Percentiles rank a stretch among this genome's conserved stretches.
Evolutionary conservation across 2,329 filamentous ascomycete species (phyloP).

Genomic region (Epichloe typhina): DNA sequence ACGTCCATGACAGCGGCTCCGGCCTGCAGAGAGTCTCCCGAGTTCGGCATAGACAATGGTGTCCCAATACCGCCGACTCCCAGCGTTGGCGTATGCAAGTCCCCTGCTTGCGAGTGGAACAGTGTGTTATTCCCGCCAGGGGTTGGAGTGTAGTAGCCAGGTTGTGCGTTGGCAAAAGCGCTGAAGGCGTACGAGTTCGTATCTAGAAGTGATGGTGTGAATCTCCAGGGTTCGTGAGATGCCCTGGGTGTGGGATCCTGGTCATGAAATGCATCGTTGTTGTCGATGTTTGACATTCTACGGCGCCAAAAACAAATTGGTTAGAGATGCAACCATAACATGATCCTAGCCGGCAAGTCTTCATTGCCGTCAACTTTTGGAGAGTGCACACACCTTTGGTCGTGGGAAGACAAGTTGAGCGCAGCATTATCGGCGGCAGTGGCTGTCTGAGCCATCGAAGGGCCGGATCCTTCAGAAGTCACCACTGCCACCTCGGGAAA

Average conservation of each 20-base stretch:
- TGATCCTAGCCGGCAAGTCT: background rate
- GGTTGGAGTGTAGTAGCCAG: slow-evolving; percentile 80
- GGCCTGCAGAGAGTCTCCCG: slow-evolving; percentile 50
- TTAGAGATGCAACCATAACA: background rate
- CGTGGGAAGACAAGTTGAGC: slow-evolving; percentile 11
- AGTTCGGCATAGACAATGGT: slow-evolving; percentile 65
- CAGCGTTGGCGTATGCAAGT: slow-evolving; percentile 72
- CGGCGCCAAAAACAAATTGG: background rate
- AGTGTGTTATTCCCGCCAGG: slow-evolving; percentile 68
- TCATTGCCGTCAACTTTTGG: background rate
- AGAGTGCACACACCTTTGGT: slow-evolving; percentile 16
- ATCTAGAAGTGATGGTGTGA: slow-evolving; percentile 81
- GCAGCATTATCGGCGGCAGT: slow-evolving; percentile 16
- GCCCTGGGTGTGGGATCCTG: slow-evolving; percentile 73
- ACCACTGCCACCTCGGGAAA: slow-evolving; percentile 61
- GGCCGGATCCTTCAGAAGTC: slow-evolving; percentile 29
- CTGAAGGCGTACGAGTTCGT: slow-evolving; percentile 72
- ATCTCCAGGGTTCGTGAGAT: slow-evolving; percentile 69
- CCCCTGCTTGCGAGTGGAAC: slow-evolving; percentile 72
- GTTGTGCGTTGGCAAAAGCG: slow-evolving; percentile 63
- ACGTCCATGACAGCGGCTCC: slow-evolving; percentile 50
- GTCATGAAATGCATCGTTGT: slow-evolving; percentile 39
- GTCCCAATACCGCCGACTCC: slow-evolving; percentile 65
- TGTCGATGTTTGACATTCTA: slow-evolving; percentile 13
- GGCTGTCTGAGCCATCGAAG: slow-evolving; percentile 20